Conservation (phyloP, 176 grass and related monocot genomes). For the Pharus latifolius region DNA sequence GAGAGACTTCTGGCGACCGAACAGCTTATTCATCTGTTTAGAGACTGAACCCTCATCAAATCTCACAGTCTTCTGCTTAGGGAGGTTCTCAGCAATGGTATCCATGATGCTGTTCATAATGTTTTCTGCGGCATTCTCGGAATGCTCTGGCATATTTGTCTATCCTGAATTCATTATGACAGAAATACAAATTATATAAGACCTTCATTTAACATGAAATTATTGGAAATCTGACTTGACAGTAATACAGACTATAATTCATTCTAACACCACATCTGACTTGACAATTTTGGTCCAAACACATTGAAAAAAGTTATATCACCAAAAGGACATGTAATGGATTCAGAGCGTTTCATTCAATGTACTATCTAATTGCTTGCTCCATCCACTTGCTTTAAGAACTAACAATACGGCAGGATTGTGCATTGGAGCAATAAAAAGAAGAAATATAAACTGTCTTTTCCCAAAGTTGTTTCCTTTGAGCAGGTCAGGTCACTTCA, state of each 20-base stretch:
- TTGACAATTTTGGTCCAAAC: too few species aligned
- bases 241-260: too few species aligned
- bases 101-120: constrained; percentile 54
- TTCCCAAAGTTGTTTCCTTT: not conserved
- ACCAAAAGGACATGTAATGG: too few species aligned
- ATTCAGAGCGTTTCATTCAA: not conserved
- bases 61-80: constrained; percentile 35
- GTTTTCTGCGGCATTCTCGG: constrained; percentile 28
- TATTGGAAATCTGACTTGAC: not conserved
- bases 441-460: too few species aligned
- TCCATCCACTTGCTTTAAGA: too few species aligned
- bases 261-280: too few species aligned
- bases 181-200: not conserved
- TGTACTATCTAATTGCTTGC: not conserved
- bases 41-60: constrained; percentile 33
- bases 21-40: constrained; percentile 37
- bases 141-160: constrained; percentile 33
- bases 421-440: too few species aligned
- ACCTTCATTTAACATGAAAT: not conserved
- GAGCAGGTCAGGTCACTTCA: not conserved
- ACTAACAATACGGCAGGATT: not conserved
- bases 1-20: constrained; percentile 33
- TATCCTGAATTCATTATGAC: not conserved
- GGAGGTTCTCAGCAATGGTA: constrained; percentile 40
- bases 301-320: too few species aligned